Evolutionary conservation across 1,139 yeast species (phyloP).

Genomic region (Pneumocystis jirovecii): DNA sequence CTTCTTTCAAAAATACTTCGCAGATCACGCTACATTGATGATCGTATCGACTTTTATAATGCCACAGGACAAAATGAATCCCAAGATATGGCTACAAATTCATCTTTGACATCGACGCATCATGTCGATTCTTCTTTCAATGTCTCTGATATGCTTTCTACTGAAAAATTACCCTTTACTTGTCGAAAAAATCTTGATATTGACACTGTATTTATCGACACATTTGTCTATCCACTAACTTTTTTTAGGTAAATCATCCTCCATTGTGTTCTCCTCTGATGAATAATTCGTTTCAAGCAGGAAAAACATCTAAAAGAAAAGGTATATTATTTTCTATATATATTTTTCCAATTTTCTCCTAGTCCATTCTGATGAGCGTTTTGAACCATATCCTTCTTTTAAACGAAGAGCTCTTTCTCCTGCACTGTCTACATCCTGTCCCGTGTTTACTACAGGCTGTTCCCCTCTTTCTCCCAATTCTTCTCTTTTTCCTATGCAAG

Average conservation of each 20-base stretch:
- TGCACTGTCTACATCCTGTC: neutral
- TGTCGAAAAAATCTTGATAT: too few relatives aligned
- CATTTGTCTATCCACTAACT: too few relatives aligned
- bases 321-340: neutral
- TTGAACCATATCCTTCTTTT: neutral
- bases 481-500: neutral
- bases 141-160: too few relatives aligned
- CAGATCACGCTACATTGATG: neutral
- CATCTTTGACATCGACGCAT: neutral
- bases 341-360: neutral
- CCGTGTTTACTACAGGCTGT: neutral
- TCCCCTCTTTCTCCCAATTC: neutral
- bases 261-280: neutral
- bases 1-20: neutral
- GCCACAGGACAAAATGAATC: neutral
- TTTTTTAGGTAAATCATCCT: neutral
- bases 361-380: neutral
- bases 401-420: neutral
- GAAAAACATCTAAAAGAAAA: neutral
- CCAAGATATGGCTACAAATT: neutral
- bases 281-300: neutral
- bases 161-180: too few relatives aligned
- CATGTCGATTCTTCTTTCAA: too few relatives aligned
- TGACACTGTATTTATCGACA: too few relatives aligned
- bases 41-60: neutral